Evolutionary conservation across 192 early-diverging fungal genomes (phyloP), one percentile per base, ranked within the genome.

Genomic region (Podila horticola): DNA sequence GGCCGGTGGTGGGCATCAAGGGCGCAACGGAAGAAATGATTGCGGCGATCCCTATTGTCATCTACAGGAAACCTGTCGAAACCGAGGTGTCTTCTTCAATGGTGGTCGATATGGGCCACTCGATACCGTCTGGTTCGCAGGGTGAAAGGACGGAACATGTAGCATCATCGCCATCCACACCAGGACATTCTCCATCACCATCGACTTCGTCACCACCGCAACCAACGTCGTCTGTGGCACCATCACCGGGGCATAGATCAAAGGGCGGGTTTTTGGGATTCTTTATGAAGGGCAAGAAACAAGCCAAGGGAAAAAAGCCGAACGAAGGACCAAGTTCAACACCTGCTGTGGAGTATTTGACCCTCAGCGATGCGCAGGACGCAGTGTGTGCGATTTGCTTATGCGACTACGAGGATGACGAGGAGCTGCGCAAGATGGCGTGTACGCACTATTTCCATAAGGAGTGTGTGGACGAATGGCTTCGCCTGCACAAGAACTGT

Each of bases 401-500:
- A 49, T 84, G 84, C 61, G 83, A 86, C 10, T 96, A 96, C 64
- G 94, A 95, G 74, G 88, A 92, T 26, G 92, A 91, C 28, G 92
- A 94, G n/a, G 82, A 91, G 8, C 83, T 96, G 26, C 85, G 92
- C 33, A 86, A 90, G 74, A 83, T 95, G 83, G 87, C 84, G 66
- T 96, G 94, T 79, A 84, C 74, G 8, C 94, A 96, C 83, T 93
- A 94, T 71, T 93, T 96, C 82, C 94, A 96, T 79, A 90, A 90
- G 81, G 84, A 89, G 13, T 96, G 94, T 75, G 93, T 95, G 3
- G 90, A 93, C 68, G 92, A 93, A 77, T 96, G 94, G 94, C 84
- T 96, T 58, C 85, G 86, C 36, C 77, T 94, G 58, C 93, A 94
- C 75, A 85, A 85, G 64, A 84, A 86, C 11, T 96, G 94, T 70